A percentile compares a stretch with the other conserved stretches of the same genome.
phyloP scores from a whole-genome alignment of 495 filamentous ascomycete species.

The Hyaloscypha bicolor region DNA sequence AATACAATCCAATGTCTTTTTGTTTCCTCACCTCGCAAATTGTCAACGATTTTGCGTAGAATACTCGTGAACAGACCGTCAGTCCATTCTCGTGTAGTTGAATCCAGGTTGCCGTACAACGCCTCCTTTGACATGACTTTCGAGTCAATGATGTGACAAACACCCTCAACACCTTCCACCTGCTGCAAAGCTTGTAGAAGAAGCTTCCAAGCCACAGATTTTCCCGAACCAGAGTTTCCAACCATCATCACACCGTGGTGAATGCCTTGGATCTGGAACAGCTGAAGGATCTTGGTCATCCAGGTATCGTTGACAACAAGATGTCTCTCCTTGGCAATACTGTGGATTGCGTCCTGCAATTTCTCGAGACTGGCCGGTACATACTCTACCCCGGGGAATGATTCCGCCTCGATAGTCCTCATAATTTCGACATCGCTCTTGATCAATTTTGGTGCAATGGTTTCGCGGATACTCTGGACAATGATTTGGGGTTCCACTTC shows the following conservation, averaged over 20 bases:
- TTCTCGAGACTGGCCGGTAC: constrained; percentile 81
- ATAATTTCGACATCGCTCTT: constrained; percentile 86
- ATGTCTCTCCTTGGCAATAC: constrained; percentile 78
- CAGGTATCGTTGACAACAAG: constrained; percentile 88
- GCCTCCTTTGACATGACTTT: constrained; percentile 99
- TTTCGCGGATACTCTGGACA: constrained; percentile 96
- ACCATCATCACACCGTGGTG: constrained; percentile 99
- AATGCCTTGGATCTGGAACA: constrained; percentile 96
- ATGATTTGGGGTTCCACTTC: constrained; percentile 96
- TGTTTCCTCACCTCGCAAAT: constrained; percentile 91
- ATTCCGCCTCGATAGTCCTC: constrained; percentile 78
- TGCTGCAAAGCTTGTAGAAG: constrained; percentile 91
- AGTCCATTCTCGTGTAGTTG: constrained; percentile 97
- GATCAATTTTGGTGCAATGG: constrained; percentile 96
- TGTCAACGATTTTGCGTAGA: constrained; percentile 96
- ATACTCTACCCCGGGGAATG: constrained; percentile 92
- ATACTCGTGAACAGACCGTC: constrained; percentile 98
- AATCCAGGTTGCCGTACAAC: constrained; percentile 92
- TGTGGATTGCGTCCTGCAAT: constrained; percentile 78
- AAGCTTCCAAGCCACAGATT: constrained; percentile 92
- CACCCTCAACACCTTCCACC: constrained; percentile 88
- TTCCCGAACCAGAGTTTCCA: constrained; percentile 90
- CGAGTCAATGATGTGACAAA: constrained; percentile 96
- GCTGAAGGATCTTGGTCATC: constrained; percentile 94
- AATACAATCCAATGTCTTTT: constrained; percentile 99